phyloP scores from a whole-genome alignment of 306 rosid species.

The Prosopis cineraria region DNA sequence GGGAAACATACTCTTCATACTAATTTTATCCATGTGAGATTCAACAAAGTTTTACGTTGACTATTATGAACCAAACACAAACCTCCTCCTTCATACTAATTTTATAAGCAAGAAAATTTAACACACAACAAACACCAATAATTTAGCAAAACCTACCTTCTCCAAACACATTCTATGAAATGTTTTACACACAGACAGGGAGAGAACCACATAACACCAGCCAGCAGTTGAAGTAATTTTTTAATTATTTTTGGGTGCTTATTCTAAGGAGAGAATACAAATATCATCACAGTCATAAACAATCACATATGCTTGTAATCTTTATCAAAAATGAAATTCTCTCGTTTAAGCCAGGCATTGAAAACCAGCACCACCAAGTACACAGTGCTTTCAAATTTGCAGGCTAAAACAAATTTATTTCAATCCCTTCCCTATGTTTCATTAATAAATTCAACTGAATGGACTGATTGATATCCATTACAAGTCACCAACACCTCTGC shows the following conservation, averaged over 20 bases:
- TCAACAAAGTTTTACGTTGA: too few species aligned
- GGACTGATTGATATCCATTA: neutral
- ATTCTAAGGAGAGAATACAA: conserved; percentile 4
- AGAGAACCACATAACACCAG: conserved; percentile 1
- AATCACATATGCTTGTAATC: neutral
- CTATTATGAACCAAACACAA: too few species aligned
- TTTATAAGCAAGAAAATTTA: conserved; percentile 9
- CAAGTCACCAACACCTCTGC: neutral
- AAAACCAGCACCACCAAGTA: conserved; percentile 19
- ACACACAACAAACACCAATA: conserved; percentile 29
- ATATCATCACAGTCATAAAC: neutral
- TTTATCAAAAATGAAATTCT: neutral
- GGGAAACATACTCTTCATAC: neutral
- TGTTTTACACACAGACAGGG: neutral
- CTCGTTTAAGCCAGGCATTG: neutral
- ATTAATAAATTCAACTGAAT: neutral
- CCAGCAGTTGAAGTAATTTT: conserved; percentile 28
- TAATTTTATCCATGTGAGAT: too few species aligned
- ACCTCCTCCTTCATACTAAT: neutral
- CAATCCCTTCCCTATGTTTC: neutral
- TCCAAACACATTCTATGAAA: conserved; percentile 26
- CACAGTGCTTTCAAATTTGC: neutral
- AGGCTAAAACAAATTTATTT: neutral
- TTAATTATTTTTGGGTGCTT: conserved; percentile 15
- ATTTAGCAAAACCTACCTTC: conserved; percentile 12